A percentile compares a stretch with the other conserved stretches of the same genome.
Evolutionary conservation across 345 rosid species (phyloP).

Genomic region (Microcos paniculata): DNA sequence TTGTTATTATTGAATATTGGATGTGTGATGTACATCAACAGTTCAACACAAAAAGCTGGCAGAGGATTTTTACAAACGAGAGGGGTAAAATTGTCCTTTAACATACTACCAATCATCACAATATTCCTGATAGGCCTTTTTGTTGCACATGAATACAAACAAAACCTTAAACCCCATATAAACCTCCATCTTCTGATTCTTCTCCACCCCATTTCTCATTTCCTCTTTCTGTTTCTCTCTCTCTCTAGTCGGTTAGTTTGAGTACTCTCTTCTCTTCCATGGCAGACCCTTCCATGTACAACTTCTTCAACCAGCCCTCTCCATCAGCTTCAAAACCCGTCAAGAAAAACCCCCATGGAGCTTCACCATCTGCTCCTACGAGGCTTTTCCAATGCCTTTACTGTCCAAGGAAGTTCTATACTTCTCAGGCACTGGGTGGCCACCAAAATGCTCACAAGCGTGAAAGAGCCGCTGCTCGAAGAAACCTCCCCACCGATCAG

Average conservation of each 20-base stretch:
- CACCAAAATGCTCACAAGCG: conserved; percentile 98
- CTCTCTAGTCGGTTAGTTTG: not conserved
- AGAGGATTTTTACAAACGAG: not conserved
- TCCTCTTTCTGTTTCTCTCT: not conserved
- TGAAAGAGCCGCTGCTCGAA: conserved; percentile 84
- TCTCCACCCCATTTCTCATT: not conserved
- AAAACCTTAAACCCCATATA: conserved; percentile 7
- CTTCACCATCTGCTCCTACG: conserved; percentile 21
- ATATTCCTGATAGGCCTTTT: not conserved
- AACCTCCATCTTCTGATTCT: conserved; percentile 3
- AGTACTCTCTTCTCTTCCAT: conserved; percentile 21
- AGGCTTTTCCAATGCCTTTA: conserved; percentile 74
- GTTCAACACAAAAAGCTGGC: not conserved
- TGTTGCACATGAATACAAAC: conserved; percentile 5
- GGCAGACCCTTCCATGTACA: conserved; percentile 47
- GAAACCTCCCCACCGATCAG: conserved; percentile 30
- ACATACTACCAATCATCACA: not conserved
- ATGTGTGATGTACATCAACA: not conserved
- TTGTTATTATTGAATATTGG: not conserved
- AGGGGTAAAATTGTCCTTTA: conserved; percentile 2
- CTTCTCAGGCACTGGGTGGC: conserved; percentile 96
- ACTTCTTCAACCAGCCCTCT: conserved; percentile 34
- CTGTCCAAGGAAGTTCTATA: conserved; percentile 87
- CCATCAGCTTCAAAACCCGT: conserved; percentile 25
- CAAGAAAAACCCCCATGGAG: conserved; percentile 19